phyloP scores from a whole-genome alignment of 2,329 filamentous ascomycete genomes.

The Diaporthe citrichinensis region DNA sequence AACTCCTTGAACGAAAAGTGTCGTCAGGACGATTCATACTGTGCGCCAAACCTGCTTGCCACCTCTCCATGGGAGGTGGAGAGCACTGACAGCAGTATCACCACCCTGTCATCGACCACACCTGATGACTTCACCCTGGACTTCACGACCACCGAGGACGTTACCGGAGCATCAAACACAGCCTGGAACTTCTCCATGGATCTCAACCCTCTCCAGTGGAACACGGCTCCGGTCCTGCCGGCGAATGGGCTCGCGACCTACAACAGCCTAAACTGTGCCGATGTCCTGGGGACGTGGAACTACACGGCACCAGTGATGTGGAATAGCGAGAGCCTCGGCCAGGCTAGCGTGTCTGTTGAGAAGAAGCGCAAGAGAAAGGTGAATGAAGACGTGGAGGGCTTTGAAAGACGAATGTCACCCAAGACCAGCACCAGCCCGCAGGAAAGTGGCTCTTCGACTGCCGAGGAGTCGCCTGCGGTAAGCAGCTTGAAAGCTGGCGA shows the following conservation, averaged over 20 bases:
- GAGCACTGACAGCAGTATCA: constrained; percentile 33
- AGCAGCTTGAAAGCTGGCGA: constrained; percentile 20
- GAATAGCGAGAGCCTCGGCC: constrained; percentile 9
- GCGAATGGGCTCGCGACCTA: not conserved
- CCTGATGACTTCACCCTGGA: constrained; percentile 36
- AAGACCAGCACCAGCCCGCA: constrained; percentile 36
- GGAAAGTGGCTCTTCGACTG: constrained; percentile 24
- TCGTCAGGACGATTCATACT: constrained; percentile 39
- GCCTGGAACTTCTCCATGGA: constrained; percentile 37
- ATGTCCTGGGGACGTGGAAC: constrained; percentile 38
- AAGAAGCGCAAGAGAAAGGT: constrained; percentile 38
- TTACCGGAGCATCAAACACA: constrained; percentile 20
- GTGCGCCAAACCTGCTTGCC: constrained; percentile 20
- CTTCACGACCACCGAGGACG: constrained; percentile 31
- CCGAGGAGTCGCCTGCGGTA: constrained; percentile 34
- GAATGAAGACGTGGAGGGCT: constrained; percentile 25
- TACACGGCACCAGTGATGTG: constrained; percentile 40
- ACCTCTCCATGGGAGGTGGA: constrained; percentile 28
- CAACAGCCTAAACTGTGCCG: constrained; percentile 38
- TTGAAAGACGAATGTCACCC: constrained; percentile 36
- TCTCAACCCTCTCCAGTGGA: constrained; percentile 37
- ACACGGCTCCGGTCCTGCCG: constrained; percentile 37
- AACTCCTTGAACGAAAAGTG: constrained; percentile 38
- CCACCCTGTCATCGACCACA: constrained; percentile 14
- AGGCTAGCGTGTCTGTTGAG: constrained; percentile 6